A percentile compares a stretch with the other conserved stretches of the same genome.
Conservation (phyloP, 78 protist genomes). For the Acrasis kona region DNA sequence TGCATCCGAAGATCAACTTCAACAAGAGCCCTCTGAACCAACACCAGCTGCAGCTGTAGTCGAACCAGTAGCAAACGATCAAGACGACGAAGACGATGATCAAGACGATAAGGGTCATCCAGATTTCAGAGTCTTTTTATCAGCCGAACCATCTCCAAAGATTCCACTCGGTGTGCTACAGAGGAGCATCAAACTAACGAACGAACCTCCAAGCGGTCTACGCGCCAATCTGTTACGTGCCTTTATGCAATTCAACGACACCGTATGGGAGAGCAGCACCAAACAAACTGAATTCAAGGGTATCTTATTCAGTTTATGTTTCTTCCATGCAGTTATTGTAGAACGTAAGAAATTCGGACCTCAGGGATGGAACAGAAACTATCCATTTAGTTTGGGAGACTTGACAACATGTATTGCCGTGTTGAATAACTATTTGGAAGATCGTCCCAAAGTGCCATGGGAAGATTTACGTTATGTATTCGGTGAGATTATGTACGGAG, state of each 20-base stretch:
- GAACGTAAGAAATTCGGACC: conserved; percentile 88
- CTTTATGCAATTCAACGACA: conserved; percentile 19
- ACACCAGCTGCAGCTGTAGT: not conserved
- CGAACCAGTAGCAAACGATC: conserved; percentile 7
- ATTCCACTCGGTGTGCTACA: conserved; percentile 61
- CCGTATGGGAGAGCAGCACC: conserved; percentile 27
- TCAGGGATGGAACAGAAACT: conserved; percentile 76
- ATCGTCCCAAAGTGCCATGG: conserved; percentile 69
- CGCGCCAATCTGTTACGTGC: conserved; percentile 36
- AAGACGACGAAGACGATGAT: conserved; percentile 18
- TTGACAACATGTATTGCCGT: conserved; percentile 56
- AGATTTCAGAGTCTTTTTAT: conserved; percentile 56
- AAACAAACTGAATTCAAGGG: conserved; percentile 54
- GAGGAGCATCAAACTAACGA: conserved; percentile 40
- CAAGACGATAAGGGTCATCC: conserved; percentile 22
- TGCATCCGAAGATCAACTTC: not conserved
- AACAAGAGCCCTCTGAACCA: not conserved
- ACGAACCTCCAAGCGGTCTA: conserved; percentile 54
- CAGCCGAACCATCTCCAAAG: conserved; percentile 34
- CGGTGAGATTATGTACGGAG: conserved; percentile 91
- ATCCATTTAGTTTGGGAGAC: conserved; percentile 82
- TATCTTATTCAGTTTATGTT: conserved; percentile 69
- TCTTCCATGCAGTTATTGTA: conserved; percentile 78
- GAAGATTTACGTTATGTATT: conserved; percentile 75
- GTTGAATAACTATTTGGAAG: conserved; percentile 62